Evolutionary conservation across 768 basidiomycete genomes (phyloP), one percentile per base, ranked within the genome.

Genomic region (Dioszegia hungarica): DNA sequence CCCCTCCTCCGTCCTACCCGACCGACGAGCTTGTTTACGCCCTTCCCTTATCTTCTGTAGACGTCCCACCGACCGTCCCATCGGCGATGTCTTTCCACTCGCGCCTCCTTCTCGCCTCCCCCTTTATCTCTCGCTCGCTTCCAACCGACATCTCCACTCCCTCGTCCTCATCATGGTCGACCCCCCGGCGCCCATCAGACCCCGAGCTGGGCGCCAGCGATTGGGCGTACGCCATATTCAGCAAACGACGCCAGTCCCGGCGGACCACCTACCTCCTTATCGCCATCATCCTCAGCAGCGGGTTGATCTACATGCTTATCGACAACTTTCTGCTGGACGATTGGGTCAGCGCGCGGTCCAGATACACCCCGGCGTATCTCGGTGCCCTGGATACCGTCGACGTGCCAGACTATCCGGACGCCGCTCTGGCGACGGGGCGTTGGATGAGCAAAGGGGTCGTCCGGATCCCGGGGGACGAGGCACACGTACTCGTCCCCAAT

Each of bases 401-500:
- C 19, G 9, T 54, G 17, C 40, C 39, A 3, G 52, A 54, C 29
- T 3, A 24, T 5, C 52, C 39, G 12, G 39, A 41, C 27, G 8
- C 40, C 9, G 28, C 28, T 14, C 20, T 41, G 20, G 40, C 20
- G 22, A n/a, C 39, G 5, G 40, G 12, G 2, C 28, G 3, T 5
- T 54, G 52, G 52, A 15, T 43, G 10, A 40, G 41, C 27, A 17
- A 9, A 4, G 39, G 40, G 0, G 44, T 46, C 14, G 34, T 40
- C 1, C 29, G 54, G 12, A 29, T 57, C 34, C 34, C 44, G 27
- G 43, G 29, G 6, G 63, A 68, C 39, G 48, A 54, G 11, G 57
- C 54, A 3, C 62, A 66, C 31, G 53, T 66, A 5, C 52, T 64
- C 17, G 33, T 64, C 5, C 62, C 64, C 41, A 52, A 41, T 20